Evolutionary conservation across 1,139 yeast genomes (phyloP).

Genomic region (Wickerhamiella infanticola): DNA sequence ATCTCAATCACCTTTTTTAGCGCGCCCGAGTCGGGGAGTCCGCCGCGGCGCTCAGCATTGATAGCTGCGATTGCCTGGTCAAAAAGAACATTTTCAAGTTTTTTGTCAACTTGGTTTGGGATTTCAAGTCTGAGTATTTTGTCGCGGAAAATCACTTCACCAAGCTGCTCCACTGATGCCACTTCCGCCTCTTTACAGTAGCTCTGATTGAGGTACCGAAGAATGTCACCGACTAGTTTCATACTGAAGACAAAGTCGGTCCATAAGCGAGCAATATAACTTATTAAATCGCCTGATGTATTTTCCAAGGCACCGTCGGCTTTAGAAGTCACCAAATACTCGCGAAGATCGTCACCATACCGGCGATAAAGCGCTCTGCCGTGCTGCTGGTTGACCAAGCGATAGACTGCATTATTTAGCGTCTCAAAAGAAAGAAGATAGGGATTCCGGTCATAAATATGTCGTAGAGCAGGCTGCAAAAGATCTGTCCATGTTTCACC

Average conservation of each 20-base stretch:
- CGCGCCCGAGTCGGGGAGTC: constrained; percentile 43
- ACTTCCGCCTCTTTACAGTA: constrained; percentile 60
- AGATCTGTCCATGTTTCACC: constrained; percentile 49
- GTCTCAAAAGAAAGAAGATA: constrained; percentile 70
- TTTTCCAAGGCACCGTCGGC: neutral
- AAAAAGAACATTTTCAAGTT: constrained; percentile 23
- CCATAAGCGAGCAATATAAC: constrained; percentile 32
- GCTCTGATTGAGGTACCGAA: constrained; percentile 76
- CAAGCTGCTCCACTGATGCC: constrained; percentile 57
- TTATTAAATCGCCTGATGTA: neutral
- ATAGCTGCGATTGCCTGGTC: constrained; percentile 42
- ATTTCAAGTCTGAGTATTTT: constrained; percentile 27
- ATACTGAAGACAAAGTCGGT: constrained; percentile 57
- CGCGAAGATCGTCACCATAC: constrained; percentile 36
- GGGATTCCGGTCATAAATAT: constrained; percentile 62
- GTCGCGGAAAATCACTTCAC: constrained; percentile 43
- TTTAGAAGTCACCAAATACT: constrained; percentile 29
- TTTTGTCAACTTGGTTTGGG: constrained; percentile 36
- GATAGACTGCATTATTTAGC: constrained; percentile 68
- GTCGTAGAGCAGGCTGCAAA: constrained; percentile 57
- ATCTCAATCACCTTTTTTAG: constrained; percentile 50
- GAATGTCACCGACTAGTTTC: constrained; percentile 70
- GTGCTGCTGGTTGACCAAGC: constrained; percentile 56
- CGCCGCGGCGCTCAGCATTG: constrained; percentile 43
- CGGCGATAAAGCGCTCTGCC: constrained; percentile 57